These are phyloP conservation scores for Lobosporangium transversale DNA, from an alignment of 192 early-diverging fungal species.

Conservation along the genomic window DNA sequence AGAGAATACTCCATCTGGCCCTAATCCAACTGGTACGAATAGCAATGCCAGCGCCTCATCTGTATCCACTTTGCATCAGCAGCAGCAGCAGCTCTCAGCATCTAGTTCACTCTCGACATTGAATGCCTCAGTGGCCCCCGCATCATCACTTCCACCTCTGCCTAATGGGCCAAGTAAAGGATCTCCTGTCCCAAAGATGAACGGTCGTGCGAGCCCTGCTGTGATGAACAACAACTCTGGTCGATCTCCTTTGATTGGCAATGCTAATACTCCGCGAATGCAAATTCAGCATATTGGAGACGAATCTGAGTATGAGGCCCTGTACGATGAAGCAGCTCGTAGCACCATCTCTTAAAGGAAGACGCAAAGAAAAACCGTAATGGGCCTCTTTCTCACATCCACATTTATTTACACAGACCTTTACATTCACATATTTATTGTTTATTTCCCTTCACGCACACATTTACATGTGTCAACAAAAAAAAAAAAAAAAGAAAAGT, in stretches of 20 bases:
- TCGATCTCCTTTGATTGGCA: constrained; percentile 9
- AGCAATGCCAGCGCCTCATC: neutral
- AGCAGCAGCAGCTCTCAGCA: neutral
- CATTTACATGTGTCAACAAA: too few species aligned
- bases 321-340: constrained; percentile 50
- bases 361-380: neutral
- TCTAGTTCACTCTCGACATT: neutral
- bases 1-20: neutral
- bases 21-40: neutral
- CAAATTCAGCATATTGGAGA: constrained; percentile 17
- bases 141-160: constrained; percentile 5
- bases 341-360: constrained; percentile 35
- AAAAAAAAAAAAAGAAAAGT: too few species aligned
- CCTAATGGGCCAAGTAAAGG: constrained; percentile 11
- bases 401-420: neutral
- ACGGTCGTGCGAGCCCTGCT: constrained; percentile 1
- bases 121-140: neutral
- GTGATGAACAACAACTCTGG: constrained; percentile 3
- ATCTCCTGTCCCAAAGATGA: constrained; percentile 5
- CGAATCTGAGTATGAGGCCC: constrained; percentile 43
- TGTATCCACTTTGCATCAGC: too few species aligned
- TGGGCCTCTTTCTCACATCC: neutral
- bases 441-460: constrained; percentile 1
- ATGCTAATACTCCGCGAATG: neutral
- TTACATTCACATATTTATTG: neutral